phyloP scores from a whole-genome alignment of 2,329 filamentous ascomycete species.

The Fusarium napiforme region DNA sequence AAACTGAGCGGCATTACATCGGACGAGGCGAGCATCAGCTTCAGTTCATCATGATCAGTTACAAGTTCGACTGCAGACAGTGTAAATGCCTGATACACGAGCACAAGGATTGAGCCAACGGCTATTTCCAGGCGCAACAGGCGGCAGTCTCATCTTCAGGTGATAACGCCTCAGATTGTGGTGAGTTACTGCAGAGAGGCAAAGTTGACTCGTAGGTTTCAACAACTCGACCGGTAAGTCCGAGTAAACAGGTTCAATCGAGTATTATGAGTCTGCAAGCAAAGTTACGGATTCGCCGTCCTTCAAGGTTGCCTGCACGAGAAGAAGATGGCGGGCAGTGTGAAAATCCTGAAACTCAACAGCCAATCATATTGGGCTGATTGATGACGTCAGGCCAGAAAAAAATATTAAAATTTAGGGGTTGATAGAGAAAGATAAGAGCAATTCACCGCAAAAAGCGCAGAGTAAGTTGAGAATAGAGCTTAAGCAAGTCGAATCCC shows the following conservation, averaged over 20 bases:
- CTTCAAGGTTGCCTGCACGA: slow-evolving; percentile 25
- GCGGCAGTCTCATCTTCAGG: slow-evolving; percentile 30
- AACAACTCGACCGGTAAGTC: background rate
- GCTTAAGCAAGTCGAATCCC: background rate
- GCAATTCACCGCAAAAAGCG: slow-evolving; percentile 4
- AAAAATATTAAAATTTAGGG: slow-evolving; percentile 5
- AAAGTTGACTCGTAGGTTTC: slow-evolving; percentile 7
- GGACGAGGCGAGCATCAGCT: background rate
- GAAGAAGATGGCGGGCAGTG: slow-evolving; percentile 22
- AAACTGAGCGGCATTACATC: background rate
- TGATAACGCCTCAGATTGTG: background rate
- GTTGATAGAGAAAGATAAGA: background rate
- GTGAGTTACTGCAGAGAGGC: background rate
- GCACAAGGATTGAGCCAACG: slow-evolving; percentile 28
- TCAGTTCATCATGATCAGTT: background rate
- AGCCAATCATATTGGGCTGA: slow-evolving; percentile 36
- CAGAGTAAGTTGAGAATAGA: background rate
- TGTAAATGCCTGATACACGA: slow-evolving; percentile 32
- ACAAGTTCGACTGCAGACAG: background rate
- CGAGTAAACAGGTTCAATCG: background rate
- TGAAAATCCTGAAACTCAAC: slow-evolving; percentile 29
- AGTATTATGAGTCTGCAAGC: slow-evolving; percentile 2
- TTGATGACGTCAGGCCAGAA: slow-evolving; percentile 42
- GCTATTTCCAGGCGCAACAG: slow-evolving; percentile 25
- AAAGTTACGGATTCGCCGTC: slow-evolving; percentile 30